Conservation (phyloP, 768 basidiomycete species). For the Gymnopilus junonius region DNA sequence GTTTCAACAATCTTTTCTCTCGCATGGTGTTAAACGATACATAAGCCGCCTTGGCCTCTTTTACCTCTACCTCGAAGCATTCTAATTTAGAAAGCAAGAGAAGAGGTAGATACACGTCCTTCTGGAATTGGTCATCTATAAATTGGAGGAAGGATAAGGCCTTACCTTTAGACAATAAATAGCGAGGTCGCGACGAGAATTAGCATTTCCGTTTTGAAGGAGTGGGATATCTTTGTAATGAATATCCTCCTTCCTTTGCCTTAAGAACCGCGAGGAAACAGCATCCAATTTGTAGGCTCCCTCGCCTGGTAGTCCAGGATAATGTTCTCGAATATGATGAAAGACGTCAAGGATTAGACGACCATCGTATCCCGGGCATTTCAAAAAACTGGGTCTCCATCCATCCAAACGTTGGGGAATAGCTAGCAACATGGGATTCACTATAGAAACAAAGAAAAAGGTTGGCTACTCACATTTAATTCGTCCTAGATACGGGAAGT, state of each 20-base stretch:
- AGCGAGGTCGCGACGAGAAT: conserved; percentile 84
- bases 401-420: conserved; percentile 61
- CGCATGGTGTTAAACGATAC: conserved; percentile 25
- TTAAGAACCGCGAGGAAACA: conserved; percentile 89
- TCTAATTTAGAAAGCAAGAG: conserved; percentile 90
- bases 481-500: conserved; percentile 74
- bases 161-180: conserved; percentile 93
- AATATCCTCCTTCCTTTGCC: conserved; percentile 96
- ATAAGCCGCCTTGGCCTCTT: conserved; percentile 18
- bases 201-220: conserved; percentile 88
- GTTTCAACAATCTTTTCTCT: conserved; percentile 12
- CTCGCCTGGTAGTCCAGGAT: conserved; percentile 57
- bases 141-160: not conserved
- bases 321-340: conserved; percentile 93
- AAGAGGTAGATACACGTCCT: conserved; percentile 97
- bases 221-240: conserved; percentile 93
- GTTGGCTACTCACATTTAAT: conserved; percentile 55
- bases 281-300: conserved; percentile 92
- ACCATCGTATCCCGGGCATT: conserved; percentile 62
- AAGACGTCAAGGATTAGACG: conserved; percentile 90
- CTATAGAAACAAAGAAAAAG: not conserved
- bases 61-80: conserved; percentile 63
- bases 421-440: conserved; percentile 43
- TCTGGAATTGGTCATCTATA: not conserved
- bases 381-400: conserved; percentile 82